A percentile compares a stretch with the other conserved stretches of the same genome.
Conservation (phyloP, 2,329 filamentous ascomycete species). For the Curvularia lunata region DNA sequence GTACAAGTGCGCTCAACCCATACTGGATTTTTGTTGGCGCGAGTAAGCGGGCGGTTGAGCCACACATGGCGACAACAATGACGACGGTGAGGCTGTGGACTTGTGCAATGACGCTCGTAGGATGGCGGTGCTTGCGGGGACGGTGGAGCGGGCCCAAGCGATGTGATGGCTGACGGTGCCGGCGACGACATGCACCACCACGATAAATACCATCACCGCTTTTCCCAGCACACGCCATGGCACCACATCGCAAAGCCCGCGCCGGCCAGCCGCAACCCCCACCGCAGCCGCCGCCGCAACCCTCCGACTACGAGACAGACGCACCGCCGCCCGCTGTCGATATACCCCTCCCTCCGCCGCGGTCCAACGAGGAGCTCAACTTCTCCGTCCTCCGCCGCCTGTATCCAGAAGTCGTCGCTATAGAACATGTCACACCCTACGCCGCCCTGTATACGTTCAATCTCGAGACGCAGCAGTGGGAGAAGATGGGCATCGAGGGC, state of each 20-base stretch:
- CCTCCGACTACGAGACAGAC: constrained; percentile 62
- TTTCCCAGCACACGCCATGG: constrained; percentile 27
- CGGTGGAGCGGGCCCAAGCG: constrained; percentile 9
- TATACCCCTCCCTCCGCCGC: constrained; percentile 56
- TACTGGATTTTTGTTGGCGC: constrained; percentile 4
- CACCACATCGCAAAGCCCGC: constrained; percentile 41
- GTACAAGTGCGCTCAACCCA: constrained; percentile 14
- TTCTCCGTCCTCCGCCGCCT: constrained; percentile 82
- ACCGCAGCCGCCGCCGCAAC: constrained; percentile 48
- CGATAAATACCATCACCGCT: constrained; percentile 3
- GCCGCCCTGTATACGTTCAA: constrained; percentile 85
- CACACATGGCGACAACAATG: constrained; percentile 18
- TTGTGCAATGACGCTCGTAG: constrained; percentile 5
- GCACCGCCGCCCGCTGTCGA: constrained; percentile 48
- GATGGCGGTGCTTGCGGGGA: neutral
- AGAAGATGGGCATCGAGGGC: constrained; percentile 84
- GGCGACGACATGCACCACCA: neutral
- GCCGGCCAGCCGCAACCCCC: constrained; percentile 39
- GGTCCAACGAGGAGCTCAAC: constrained; percentile 86
- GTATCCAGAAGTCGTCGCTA: constrained; percentile 72
- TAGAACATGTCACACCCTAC: constrained; percentile 82
- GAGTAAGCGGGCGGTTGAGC: constrained; percentile 23
- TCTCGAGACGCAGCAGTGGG: constrained; percentile 71
- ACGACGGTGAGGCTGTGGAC: constrained; percentile 15
- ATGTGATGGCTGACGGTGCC: neutral